Conservation (phyloP, 441 rosid genomes). For the Adansonia grandidieri region DNA sequence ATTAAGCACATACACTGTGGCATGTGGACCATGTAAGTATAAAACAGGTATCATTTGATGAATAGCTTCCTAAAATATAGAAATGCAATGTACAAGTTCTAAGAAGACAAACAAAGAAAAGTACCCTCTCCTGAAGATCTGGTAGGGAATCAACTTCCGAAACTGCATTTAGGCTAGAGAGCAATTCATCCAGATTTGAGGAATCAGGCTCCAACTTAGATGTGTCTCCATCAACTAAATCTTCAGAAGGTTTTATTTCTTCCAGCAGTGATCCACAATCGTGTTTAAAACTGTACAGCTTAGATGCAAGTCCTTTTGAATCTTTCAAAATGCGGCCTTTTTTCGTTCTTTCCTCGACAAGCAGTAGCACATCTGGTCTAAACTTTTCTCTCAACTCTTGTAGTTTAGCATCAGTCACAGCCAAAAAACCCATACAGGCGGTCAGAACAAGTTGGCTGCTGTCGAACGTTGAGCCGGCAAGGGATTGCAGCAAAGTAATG, state of each 20-base stretch:
- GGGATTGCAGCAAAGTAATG: slow-evolving; percentile 64
- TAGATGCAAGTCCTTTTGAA: slow-evolving; percentile 57
- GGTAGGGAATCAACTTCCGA: slow-evolving; percentile 52
- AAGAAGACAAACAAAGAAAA: slow-evolving; percentile 29
- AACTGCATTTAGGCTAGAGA: slow-evolving; percentile 34
- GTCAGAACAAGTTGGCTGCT: slow-evolving; percentile 76
- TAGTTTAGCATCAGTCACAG: slow-evolving; percentile 61
- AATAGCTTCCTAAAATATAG: slow-evolving; percentile 6
- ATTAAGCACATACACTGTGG: not conserved
- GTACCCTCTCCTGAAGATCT: slow-evolving; percentile 77
- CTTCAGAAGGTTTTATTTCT: slow-evolving; percentile 39
- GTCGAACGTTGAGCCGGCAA: slow-evolving; percentile 75
- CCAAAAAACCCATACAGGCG: slow-evolving; percentile 70
- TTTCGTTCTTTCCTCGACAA: slow-evolving; percentile 44
- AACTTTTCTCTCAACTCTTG: slow-evolving; percentile 62
- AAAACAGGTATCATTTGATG: slow-evolving; percentile 20
- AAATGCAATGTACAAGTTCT: slow-evolving; percentile 13
- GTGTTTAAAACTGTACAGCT: slow-evolving; percentile 67
- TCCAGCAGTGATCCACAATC: slow-evolving; percentile 39
- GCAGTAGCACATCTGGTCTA: slow-evolving; percentile 54
- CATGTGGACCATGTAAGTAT: slow-evolving; percentile 1
- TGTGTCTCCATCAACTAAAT: slow-evolving; percentile 28
- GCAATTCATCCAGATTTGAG: slow-evolving; percentile 45
- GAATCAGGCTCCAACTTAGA: slow-evolving; percentile 34
- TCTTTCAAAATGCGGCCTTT: slow-evolving; percentile 43